Evolutionary conservation across 2,329 filamentous ascomycete genomes (phyloP).

Genomic region (Hymenoscyphus fructigenus): DNA sequence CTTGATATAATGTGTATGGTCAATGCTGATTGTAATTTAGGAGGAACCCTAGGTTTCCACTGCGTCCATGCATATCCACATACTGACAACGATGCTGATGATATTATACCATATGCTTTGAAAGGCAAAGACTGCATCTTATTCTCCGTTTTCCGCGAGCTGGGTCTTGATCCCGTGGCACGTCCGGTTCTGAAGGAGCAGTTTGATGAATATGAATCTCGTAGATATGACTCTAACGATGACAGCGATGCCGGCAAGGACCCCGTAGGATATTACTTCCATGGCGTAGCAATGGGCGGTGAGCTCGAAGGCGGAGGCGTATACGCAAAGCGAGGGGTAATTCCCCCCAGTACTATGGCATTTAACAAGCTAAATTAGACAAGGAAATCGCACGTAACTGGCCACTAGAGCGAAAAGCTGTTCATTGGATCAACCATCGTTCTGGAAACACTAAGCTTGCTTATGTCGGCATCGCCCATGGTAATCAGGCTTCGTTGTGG

Average conservation of each 20-base stretch:
- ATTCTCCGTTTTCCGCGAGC: neutral
- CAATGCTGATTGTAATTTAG: neutral
- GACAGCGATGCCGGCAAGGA: neutral
- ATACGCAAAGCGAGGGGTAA: neutral
- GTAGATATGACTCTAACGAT: too few species aligned
- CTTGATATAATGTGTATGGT: neutral
- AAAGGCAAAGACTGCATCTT: slow-evolving; percentile 6
- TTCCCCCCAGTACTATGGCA: neutral
- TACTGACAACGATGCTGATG: neutral
- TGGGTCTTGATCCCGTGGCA: neutral
- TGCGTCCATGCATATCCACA: slow-evolving; percentile 7
- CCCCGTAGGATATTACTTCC: neutral
- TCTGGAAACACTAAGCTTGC: neutral
- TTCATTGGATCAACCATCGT: neutral
- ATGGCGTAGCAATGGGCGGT: neutral
- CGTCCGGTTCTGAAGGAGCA: neutral
- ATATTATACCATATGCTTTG: slow-evolving; percentile 7
- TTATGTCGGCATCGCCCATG: neutral
- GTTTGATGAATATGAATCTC: too few species aligned
- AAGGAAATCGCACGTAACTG: neutral
- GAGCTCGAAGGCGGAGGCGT: neutral
- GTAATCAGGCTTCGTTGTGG: neutral
- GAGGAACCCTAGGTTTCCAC: slow-evolving; percentile 2
- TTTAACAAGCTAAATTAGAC: neutral
- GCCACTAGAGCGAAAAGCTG: neutral